Conservation (phyloP, 768 basidiomycete species). For the Lentinus tigrinus region DNA sequence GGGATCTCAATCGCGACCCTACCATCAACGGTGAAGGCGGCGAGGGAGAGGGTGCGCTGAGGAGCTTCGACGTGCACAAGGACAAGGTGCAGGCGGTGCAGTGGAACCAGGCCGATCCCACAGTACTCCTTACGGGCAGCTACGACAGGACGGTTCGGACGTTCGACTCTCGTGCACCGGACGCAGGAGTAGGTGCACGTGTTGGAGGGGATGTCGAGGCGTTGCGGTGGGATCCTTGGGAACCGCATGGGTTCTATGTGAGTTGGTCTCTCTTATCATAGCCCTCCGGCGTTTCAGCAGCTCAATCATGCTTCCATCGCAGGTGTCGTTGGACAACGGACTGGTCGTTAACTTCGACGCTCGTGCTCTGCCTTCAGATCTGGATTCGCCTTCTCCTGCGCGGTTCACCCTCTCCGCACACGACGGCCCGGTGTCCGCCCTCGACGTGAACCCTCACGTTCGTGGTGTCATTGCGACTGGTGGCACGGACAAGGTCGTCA, state of each 20-base stretch:
- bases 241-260: conserved; percentile 83
- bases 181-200: conserved; percentile 77
- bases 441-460: conserved; percentile 90
- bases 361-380: conserved; percentile 71
- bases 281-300: not conserved
- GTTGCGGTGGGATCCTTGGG: conserved; percentile 95
- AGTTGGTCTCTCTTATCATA: conserved; percentile 26
- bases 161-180: conserved; percentile 87
- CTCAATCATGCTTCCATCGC: not conserved
- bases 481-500: conserved; percentile 92
- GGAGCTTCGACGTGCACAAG: conserved; percentile 82
- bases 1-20: conserved; percentile 84
- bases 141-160: conserved; percentile 95
- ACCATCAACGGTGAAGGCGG: conserved; percentile 46
- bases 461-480: conserved; percentile 92
- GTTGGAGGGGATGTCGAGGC: conserved; percentile 94
- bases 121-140: conserved; percentile 87
- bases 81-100: conserved; percentile 97
- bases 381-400: conserved; percentile 62
- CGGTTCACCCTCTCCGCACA: conserved; percentile 92
- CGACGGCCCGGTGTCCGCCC: conserved; percentile 82
- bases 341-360: conserved; percentile 91
- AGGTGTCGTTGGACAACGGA: conserved; percentile 96
- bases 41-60: conserved; percentile 61
- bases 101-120: conserved; percentile 90